phyloP scores from a whole-genome alignment of 1,284 basidiomycete genomes.

The Mycena sp. region DNA sequence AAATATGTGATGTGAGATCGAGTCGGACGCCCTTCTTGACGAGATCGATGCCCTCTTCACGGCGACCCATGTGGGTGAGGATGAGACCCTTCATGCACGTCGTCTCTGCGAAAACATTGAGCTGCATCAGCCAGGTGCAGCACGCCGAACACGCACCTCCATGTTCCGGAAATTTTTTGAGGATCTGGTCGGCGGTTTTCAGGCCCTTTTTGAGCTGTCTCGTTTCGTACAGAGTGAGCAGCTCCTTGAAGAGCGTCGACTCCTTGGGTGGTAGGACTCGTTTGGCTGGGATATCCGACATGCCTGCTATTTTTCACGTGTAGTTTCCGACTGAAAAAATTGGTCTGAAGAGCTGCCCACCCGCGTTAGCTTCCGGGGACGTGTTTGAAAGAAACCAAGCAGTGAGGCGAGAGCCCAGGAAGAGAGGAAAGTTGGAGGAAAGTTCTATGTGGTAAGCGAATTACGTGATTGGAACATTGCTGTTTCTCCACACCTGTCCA shows the following conservation, averaged over 20 bases:
- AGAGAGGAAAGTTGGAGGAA: too few relatives aligned
- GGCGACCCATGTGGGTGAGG: constrained; percentile 84
- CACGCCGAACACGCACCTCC: constrained; percentile 67
- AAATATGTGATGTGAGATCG: constrained; percentile 94
- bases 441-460: too few relatives aligned
- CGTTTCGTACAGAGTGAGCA: constrained; percentile 91
- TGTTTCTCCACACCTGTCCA: too few relatives aligned
- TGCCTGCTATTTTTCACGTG: neutral
- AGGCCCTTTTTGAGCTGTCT: constrained; percentile 91
- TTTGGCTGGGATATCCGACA: constrained; percentile 46
- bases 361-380: too few relatives aligned
- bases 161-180: constrained; percentile 96
- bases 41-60: constrained; percentile 86
- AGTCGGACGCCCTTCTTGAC: constrained; percentile 90
- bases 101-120: constrained; percentile 84
- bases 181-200: constrained; percentile 93
- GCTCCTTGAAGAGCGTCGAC: constrained; percentile 86
- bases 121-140: constrained; percentile 6
- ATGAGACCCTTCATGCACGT: constrained; percentile 94
- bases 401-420: too few relatives aligned
- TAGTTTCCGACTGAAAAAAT: neutral
- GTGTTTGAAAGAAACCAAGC: too few relatives aligned
- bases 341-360: too few relatives aligned
- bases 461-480: too few relatives aligned
- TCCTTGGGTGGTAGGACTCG: constrained; percentile 84